phyloP scores from a whole-genome alignment of 2,329 filamentous ascomycete genomes.

The Stagonosporopsis chrysanthemi region DNA sequence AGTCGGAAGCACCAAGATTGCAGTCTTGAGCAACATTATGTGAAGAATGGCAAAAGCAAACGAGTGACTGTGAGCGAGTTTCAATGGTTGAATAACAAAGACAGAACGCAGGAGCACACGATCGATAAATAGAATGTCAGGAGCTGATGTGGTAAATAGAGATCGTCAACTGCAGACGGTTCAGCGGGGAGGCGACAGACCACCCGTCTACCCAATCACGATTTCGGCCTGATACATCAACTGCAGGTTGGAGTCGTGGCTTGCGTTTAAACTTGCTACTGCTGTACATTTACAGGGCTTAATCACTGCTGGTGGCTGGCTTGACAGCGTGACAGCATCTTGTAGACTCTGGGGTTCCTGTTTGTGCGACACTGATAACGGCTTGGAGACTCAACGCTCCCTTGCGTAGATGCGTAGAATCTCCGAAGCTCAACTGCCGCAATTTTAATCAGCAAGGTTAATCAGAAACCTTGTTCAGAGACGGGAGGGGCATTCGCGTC shows the following conservation, averaged over 20 bases:
- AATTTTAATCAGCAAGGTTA: background rate
- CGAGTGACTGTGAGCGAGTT: conserved; percentile 17
- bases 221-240: background rate
- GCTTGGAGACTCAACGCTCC: background rate
- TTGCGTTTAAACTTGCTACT: conserved; percentile 4
- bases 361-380: background rate
- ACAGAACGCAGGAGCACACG: background rate
- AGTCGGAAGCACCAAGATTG: conserved; percentile 20
- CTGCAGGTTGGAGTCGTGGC: conserved; percentile 3
- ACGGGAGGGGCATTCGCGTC: background rate
- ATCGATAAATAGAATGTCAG: conserved; percentile 11
- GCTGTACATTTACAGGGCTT: conserved; percentile 3
- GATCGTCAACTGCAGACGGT: conserved; percentile 6
- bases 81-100: background rate
- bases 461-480: background rate
- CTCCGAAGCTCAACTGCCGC: background rate
- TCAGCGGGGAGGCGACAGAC: conserved; percentile 1
- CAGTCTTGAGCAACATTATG: conserved; percentile 20
- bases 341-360: background rate
- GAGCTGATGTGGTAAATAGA: conserved; percentile 8
- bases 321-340: conserved; percentile 7
- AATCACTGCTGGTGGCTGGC: background rate
- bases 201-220: conserved; percentile 11
- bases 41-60: conserved; percentile 6
- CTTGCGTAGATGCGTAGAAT: background rate